Conservation (phyloP, 1,284 basidiomycete species). For the Volvariella surrecta region DNA sequence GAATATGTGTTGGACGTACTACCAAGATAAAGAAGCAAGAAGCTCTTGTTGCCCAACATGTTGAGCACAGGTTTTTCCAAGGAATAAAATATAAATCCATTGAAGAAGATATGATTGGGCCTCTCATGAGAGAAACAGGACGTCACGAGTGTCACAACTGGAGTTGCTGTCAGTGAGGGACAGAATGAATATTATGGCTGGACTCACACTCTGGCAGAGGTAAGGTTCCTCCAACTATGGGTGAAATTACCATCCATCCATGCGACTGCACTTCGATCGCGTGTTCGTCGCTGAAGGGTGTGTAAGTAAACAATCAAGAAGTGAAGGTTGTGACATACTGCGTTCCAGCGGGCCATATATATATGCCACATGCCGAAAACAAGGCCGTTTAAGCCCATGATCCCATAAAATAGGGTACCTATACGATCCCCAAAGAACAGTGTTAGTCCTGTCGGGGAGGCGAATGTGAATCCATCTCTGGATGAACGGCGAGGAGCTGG, state of each 20-base stretch:
- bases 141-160: conserved; percentile 80
- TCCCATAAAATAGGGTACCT: conserved; percentile 32
- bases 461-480: conserved; percentile 7
- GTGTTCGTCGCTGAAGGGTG: conserved; percentile 22
- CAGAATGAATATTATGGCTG: conserved; percentile 1
- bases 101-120: conserved; percentile 63
- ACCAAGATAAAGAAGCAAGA: conserved; percentile 73
- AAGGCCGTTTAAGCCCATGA: conserved; percentile 28
- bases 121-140: conserved; percentile 67
- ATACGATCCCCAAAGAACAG: conserved; percentile 26
- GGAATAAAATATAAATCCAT: conserved; percentile 75
- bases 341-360: conserved; percentile 25
- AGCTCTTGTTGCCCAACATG: conserved; percentile 62
- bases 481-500: neutral
- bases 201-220: conserved; percentile 56
- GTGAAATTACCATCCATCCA: conserved; percentile 71
- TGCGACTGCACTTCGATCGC: conserved; percentile 39
- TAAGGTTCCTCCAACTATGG: conserved; percentile 54
- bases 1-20: conserved; percentile 29
- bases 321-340: conserved; percentile 17
- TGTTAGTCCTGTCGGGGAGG: conserved; percentile 4
- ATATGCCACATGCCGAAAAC: conserved; percentile 35
- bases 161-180: conserved; percentile 3
- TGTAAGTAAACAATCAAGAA: neutral
- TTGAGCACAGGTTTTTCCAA: conserved; percentile 66